A percentile compares a stretch with the other conserved stretches of the same genome.
phyloP scores from a whole-genome alignment of 352 stramenopile species.

The Phytophthora ramorum region DNA sequence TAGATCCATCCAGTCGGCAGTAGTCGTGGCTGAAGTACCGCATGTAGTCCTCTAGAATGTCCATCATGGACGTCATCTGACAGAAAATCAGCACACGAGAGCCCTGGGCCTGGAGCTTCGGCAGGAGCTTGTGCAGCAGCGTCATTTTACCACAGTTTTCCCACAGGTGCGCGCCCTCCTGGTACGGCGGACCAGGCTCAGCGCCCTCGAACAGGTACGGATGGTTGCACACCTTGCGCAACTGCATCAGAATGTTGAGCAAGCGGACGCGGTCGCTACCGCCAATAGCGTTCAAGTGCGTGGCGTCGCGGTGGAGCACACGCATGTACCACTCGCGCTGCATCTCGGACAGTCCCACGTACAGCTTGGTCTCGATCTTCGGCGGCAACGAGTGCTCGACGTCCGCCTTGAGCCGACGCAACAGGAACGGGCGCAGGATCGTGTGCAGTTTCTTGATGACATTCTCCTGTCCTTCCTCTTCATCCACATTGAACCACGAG shows the following conservation, averaged over 20 bases:
- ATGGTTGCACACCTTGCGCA: slow-evolving; percentile 99
- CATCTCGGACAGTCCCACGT: slow-evolving; percentile 97
- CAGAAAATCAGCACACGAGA: slow-evolving; percentile 99
- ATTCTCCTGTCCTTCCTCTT: slow-evolving; percentile 96
- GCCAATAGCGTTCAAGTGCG: slow-evolving; percentile 97
- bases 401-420: slow-evolving; percentile 98
- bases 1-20: slow-evolving; percentile 85
- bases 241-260: slow-evolving; percentile 99
- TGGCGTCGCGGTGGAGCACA: slow-evolving; percentile 95
- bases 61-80: slow-evolving; percentile 99
- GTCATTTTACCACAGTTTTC: slow-evolving; percentile 99
- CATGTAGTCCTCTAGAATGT: slow-evolving; percentile 99
- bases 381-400: slow-evolving; percentile 97
- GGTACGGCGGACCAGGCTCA: slow-evolving; percentile 96
- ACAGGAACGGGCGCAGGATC: slow-evolving; percentile 97
- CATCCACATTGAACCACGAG: slow-evolving; percentile 99
- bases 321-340: slow-evolving; percentile 99
- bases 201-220: slow-evolving; percentile 99
- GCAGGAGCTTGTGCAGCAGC: slow-evolving; percentile 95
- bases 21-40: slow-evolving; percentile 87
- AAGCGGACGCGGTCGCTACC: slow-evolving; percentile 95
- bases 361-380: slow-evolving; percentile 99
- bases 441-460: slow-evolving; percentile 98
- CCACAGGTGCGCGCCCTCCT: slow-evolving; percentile 97
- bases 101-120: slow-evolving; percentile 85